phyloP scores from a whole-genome alignment of 345 rosid species.

The Tarenaya hassleriana region DNA sequence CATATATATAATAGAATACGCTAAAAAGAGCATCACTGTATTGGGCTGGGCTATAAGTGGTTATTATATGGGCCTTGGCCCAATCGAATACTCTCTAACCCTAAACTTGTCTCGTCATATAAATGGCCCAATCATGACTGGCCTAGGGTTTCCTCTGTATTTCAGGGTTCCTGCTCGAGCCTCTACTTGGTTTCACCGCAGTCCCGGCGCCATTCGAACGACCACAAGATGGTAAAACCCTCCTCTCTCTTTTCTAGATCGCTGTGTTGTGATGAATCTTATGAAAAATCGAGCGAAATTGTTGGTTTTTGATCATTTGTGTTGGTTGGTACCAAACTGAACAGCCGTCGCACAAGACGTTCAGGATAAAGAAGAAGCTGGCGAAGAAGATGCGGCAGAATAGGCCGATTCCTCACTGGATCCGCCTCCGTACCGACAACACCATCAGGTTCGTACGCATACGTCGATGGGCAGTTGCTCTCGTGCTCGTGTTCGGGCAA shows the following conservation, averaged over 20 bases:
- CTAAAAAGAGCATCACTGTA: no score
- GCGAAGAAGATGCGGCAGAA: conserved; percentile 77
- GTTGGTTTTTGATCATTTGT: conserved; percentile 4
- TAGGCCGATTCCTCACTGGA: conserved; percentile 74
- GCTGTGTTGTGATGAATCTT: neutral
- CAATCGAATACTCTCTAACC: neutral
- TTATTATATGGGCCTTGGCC: conserved; percentile 25
- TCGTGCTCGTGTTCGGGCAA: neutral
- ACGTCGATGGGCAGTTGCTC: neutral
- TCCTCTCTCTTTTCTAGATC: neutral
- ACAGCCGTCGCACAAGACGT: conserved; percentile 95
- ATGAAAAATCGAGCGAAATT: neutral
- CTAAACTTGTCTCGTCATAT: neutral
- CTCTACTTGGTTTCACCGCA: conserved; percentile 11
- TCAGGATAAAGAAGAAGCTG: conserved; percentile 63
- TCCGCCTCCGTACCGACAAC: conserved; percentile 61
- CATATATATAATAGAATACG: no score
- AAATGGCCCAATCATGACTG: neutral
- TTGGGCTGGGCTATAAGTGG: no score
- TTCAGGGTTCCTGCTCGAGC: conserved; percentile 1
- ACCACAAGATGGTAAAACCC: conserved; percentile 28
- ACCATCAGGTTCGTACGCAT: conserved; percentile 40
- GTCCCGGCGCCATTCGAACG: conserved; percentile 9
- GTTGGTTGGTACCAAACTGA: neutral
- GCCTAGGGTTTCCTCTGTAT: conserved; percentile 22